Evolutionary conservation across 768 basidiomycete genomes (phyloP).

Genomic region (Porphyrellus cyaneotinctus): DNA sequence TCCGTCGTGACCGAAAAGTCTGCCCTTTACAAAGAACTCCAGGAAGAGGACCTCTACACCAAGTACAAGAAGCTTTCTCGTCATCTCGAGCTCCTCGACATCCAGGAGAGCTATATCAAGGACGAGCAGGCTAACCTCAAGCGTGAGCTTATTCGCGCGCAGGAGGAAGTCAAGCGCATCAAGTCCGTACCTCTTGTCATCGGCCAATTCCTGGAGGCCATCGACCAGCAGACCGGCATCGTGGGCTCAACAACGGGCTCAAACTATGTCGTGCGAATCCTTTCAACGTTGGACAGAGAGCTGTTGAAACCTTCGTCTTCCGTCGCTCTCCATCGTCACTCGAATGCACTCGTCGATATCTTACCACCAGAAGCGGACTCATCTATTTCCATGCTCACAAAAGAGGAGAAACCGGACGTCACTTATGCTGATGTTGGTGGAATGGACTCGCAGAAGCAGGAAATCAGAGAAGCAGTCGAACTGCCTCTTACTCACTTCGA

Average conservation of each 20-base stretch:
- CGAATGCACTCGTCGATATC: slow-evolving; percentile 97
- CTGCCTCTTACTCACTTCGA: slow-evolving; percentile 96
- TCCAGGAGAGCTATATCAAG: slow-evolving; percentile 95
- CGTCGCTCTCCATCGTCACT: slow-evolving; percentile 98
- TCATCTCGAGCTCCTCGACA: slow-evolving; percentile 92
- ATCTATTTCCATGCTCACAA: slow-evolving; percentile 89
- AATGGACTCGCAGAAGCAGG: slow-evolving; percentile 97
- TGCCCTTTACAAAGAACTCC: slow-evolving; percentile 79
- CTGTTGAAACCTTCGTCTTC: slow-evolving; percentile 95
- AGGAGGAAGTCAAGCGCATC: slow-evolving; percentile 99
- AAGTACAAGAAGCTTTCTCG: slow-evolving; percentile 96
- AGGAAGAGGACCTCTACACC: slow-evolving; percentile 90
- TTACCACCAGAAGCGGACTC: slow-evolving; percentile 98
- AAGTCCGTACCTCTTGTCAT: slow-evolving; percentile 98
- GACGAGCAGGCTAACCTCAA: slow-evolving; percentile 98
- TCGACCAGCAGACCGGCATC: slow-evolving; percentile 95
- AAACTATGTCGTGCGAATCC: slow-evolving; percentile 96
- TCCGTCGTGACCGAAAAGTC: slow-evolving; percentile 87
- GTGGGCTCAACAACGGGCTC: slow-evolving; percentile 97
- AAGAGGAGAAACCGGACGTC: slow-evolving; percentile 94
- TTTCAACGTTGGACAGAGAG: slow-evolving; percentile 95
- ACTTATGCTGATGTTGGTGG: slow-evolving; percentile 93
- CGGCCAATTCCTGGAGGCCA: slow-evolving; percentile 98
- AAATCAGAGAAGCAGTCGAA: slow-evolving; percentile 97
- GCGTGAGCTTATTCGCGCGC: slow-evolving; percentile 95